Evolutionary conservation across 441 rosid species (phyloP), one percentile per base, ranked within the genome.

Genomic region (Cnidoscolus chayamansa): DNA sequence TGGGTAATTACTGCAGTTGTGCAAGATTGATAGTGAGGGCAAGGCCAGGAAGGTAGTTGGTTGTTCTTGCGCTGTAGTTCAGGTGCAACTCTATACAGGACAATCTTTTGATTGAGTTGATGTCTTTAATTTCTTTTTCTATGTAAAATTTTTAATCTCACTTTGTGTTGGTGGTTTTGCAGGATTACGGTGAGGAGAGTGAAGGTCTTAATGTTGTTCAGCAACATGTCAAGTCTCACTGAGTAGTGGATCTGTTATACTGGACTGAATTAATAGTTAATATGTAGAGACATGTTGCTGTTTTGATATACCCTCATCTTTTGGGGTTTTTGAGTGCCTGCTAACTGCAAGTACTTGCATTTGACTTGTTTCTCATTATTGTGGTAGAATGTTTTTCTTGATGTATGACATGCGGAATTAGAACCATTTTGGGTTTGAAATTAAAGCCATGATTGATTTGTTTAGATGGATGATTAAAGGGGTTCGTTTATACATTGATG

Each of bases 1-100:
- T 60, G 19, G 47, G 0, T 32, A 17, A 32, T 35, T 8, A 13
- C 0, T 72, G 68, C 88, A 87, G 90, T 68, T 85, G 54, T 87
- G 88, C 67, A 86, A 86, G 82, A 86, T 86, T 57, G 90, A 86
- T 53, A 76, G 87, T 0, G 89, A 86, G 75, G 90, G 88, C 17
- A 84, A 86, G 68, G 90, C 90, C 32, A 83, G 88, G 78, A 86
- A 86, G 66, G 86, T 84, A 0, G 86, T 86, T 0, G 90, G 90
- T 4, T 85, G 88, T 78, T 86, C 90, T 19, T 85, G 86, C 10
- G 82, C 83, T 3, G 87, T 85, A 45, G 84, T 86, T 56, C 83
- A 82, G 90, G 90, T 84, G 77, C 8, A 45, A n/a, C 1, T 15
- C 25, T 10, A 8, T 75, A 40, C 7, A 0, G 12, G 4, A 11